Base-by-base conservation (phyloP, 306 rosid genomes). In the Acmispon strigosus region DNA sequence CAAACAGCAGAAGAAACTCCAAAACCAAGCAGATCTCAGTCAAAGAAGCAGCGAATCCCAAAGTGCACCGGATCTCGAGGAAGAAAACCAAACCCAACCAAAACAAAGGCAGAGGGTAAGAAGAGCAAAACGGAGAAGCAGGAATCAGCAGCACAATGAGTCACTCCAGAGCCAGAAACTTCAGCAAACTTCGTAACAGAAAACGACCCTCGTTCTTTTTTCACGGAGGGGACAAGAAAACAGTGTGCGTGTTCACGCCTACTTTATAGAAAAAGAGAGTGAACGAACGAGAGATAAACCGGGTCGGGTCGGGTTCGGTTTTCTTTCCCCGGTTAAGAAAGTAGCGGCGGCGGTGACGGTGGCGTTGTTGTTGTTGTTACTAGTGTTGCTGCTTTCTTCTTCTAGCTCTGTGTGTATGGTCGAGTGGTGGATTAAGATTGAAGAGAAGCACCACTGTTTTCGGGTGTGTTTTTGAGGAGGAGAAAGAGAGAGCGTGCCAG, bases 371-470 rank as follows among this genome's bases (percentile, higher is more conserved):
- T 44, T 17, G 47, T 0, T 32, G 55, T 66, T 71, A 52, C 13
- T 43, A 67, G 65, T 81, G n/a, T n/a, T n/a, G n/a, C n/a, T n/a
- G n/a, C 56, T 62, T 80, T 81, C 73, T 75, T 86, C 27, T 22
- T 22, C 27, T 22, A 1, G 2, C 27, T 22, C 27, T 22, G 27
- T 22, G 27, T 22, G n/a, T n/a, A n/a, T n/a, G n/a, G n/a, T n/a
- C n/a, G n/a, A n/a, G n/a, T n/a, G n/a, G n/a, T n/a, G 3, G 34
- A 27, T 27, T 27, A 4, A 27, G 84, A 79, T 88, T 85, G 85
- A 81, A 80, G 72, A 82, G 85, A 84, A 85, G 85, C 86, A 81
- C 90, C 88, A 89, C 75, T 85, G 86, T 84, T 85, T 85, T 59
- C 69, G 41, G 73, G 63, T 72, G 68, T 71, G 88, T 43, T 82